Conservation (phyloP, 1,284 basidiomycete species). For the Rhodotorula sp. region DNA sequence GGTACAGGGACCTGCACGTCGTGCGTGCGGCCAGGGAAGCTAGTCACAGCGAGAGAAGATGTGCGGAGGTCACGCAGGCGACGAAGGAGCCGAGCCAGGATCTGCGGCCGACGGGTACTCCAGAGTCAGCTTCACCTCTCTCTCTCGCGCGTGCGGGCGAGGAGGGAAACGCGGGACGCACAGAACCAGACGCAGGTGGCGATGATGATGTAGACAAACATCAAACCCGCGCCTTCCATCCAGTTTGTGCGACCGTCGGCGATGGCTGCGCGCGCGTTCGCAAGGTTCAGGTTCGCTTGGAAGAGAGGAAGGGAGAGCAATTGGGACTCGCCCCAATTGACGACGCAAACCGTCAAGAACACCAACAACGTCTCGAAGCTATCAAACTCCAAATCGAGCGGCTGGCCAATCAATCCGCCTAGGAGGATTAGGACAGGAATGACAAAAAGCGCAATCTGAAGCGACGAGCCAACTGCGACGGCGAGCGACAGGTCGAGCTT, state of each 20-base stretch:
- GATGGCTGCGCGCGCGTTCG: constrained; percentile 11
- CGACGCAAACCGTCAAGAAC: constrained; percentile 57
- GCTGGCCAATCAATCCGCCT: constrained; percentile 55
- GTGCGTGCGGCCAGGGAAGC: too few species aligned
- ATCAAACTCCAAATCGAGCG: constrained; percentile 51
- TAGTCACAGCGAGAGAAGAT: too few species aligned
- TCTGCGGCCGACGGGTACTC: too few species aligned
- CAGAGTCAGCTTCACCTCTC: too few species aligned
- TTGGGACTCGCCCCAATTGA: not conserved
- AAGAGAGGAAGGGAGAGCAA: not conserved
- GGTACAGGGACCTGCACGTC: too few species aligned
- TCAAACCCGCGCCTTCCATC: constrained; percentile 12
- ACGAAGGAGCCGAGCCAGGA: too few species aligned
- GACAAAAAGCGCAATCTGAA: constrained; percentile 62
- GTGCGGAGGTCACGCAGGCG: too few species aligned
- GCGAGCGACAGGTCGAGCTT: constrained; percentile 56
- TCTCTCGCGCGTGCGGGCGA: too few species aligned
- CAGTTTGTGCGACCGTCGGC: constrained; percentile 19
- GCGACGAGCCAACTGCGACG: constrained; percentile 21
- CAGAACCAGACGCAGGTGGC: not conserved
- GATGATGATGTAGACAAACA: constrained; percentile 5
- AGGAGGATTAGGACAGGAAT: constrained; percentile 65
- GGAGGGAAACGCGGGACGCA: too few species aligned
- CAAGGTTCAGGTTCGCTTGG: not conserved
- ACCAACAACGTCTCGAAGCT: constrained; percentile 53